Percentiles rank a stretch among this genome's conserved stretches.
phyloP scores from a whole-genome alignment of 1,139 yeast species.

The Hansenula sp. region DNA sequence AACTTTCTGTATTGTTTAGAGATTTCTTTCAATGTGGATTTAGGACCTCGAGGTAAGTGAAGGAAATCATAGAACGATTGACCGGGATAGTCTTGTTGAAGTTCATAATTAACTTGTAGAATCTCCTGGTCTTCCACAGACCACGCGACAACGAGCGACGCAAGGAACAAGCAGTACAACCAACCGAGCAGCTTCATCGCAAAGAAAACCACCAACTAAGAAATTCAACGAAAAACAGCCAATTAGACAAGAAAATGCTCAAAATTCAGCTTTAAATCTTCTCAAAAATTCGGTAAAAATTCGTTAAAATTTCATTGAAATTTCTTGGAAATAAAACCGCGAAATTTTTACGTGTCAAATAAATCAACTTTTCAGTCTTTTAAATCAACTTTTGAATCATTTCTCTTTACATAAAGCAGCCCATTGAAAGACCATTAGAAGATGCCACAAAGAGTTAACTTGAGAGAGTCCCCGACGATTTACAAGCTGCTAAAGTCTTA shows the following conservation, averaged over 20 bases:
- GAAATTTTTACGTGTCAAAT: not conserved
- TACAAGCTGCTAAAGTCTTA: slow-evolving; percentile 7
- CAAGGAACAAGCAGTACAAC: slow-evolving; percentile 16
- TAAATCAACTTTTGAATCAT: not conserved
- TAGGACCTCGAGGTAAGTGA: slow-evolving; percentile 45
- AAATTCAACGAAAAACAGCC: too few relatives aligned
- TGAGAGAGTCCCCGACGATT: slow-evolving; percentile 10
- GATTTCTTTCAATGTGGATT: slow-evolving; percentile 60
- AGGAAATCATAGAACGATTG: slow-evolving; percentile 71
- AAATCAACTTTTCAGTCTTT: not conserved
- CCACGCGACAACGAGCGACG: slow-evolving; percentile 32
- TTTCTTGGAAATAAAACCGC: too few relatives aligned
- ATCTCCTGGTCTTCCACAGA: slow-evolving; percentile 73
- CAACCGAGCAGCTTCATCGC: slow-evolving; percentile 3
- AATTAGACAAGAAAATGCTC: too few relatives aligned
- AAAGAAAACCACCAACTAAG: too few relatives aligned
- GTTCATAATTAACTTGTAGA: slow-evolving; percentile 66
- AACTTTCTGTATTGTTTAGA: slow-evolving; percentile 70
- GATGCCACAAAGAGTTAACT: slow-evolving; percentile 17
- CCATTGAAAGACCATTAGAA: not conserved
- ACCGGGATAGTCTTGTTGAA: slow-evolving; percentile 61
- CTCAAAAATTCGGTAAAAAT: too few relatives aligned
- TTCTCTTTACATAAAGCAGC: too few relatives aligned
- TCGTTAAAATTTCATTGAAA: not conserved
- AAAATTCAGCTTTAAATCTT: too few relatives aligned